Base-by-base conservation (phyloP, 306 rosid species). In the Rosa rugosa region DNA sequence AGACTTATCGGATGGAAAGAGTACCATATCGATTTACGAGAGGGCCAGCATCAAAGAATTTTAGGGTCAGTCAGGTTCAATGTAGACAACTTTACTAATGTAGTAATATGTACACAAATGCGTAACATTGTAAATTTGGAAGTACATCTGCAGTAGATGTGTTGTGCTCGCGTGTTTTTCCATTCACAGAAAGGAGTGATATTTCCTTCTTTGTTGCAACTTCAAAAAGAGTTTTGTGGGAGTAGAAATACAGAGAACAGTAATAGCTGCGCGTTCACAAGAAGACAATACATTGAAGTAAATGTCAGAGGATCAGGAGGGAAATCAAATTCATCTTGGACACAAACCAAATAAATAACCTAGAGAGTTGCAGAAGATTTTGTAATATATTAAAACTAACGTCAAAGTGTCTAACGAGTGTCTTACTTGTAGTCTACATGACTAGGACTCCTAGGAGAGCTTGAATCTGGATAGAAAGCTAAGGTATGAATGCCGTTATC, bases 191-290 rank as follows among this genome's bases (percentile, higher is more conserved):
- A 92, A 80, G 65, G 83, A 27, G 27, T 91, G 72, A 83, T 94
- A 87, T 94, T 87, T 81, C 98, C 98, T 81, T 93, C 97, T 78
- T 76, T 92, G 53, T 65, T 92, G 87, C 99, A 92, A 94, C 97
- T 92, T 84, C 99, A 94, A 81, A 89, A 79, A 54, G 93, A 91
- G 82, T 27, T 27, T 27, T 27, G 27, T 27, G 27, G 27, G 27
- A 27, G 27, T 27, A 27, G 22, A 41, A 72, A 69, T 20, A 42
- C 63, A 34, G 36, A 71, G 34, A 40, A 16, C 22, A 10, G 45
- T 22, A 79, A 78, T 51, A 74, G 38, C 54, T 44, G 18, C 53
- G 69, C 22, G 47, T 8, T 25, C 63, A 68, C 31, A 73, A 57
- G 9, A 54, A 57, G 4, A 4, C 68, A 62, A 27, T 2, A 62